Base-by-base conservation (phyloP, 129 eudicot genomes). In the Glebionis coronaria region DNA sequence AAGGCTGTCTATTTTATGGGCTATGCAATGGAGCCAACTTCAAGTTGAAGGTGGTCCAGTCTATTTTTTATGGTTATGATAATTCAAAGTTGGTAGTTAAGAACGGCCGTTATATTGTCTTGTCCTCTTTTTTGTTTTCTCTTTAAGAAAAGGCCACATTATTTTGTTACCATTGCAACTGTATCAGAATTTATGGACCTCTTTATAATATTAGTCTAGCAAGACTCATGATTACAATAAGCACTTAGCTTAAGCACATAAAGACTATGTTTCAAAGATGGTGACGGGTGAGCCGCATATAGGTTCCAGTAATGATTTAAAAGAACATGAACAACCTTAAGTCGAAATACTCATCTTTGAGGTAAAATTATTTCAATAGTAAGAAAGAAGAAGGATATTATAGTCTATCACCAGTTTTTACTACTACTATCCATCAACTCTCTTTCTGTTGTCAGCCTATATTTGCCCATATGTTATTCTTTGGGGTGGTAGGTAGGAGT, bases 401-500 rank as follows among this genome's bases (percentile, higher is more conserved):
- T 23, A 27, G 27, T 57, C 6, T n/a, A n/a, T 25, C n/a, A 56
- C 62, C 38, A 2, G 5, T 3, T 23, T 23, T 23, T 23, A 28
- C 5, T 3, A 0, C 35, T 10, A 56, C 13, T 25, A 60, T 60
- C 16, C 40, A 56, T 2, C 31, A 15, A 60, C 14, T 27, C 44
- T 25, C 19, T 58, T 47, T 12, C 18, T 14, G 2, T n/a, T 58
- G 1, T 21, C 35, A 0, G 13, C 21, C 64, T 14, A 59, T n/a
- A 23, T n/a, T 14, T 23, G 62, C 38, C 31, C 5, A 19, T 55
- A 12, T 9, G 4, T 9, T 56, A 23, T 23, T 21, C 3, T 20
- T 21, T 25, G 62, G 40, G 59, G 64, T 59, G 19, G 64, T 29
- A 59, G 64, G 21, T 6, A 9, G 50, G 45, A 67, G 51, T 52